These are phyloP conservation scores for Fistulinella prunicolor DNA, from an alignment of 768 basidiomycete species.

Conservation along the genomic window DNA sequence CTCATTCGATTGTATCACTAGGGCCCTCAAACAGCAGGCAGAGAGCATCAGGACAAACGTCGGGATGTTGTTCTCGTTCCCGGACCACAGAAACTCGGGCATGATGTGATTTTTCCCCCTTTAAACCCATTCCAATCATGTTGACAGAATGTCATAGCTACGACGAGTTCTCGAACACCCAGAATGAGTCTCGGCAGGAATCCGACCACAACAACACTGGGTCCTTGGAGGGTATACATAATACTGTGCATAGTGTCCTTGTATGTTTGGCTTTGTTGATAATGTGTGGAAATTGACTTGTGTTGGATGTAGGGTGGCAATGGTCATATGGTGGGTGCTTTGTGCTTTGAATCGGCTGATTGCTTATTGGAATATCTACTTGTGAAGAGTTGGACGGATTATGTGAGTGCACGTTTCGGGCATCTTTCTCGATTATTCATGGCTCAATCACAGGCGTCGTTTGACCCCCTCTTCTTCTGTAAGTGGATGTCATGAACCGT, in stretches of 20 bases:
- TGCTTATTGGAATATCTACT: background rate
- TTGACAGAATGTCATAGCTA: slow-evolving; percentile 17
- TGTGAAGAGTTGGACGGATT: slow-evolving; percentile 21
- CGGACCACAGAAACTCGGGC: slow-evolving; percentile 10
- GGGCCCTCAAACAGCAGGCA: slow-evolving; percentile 17
- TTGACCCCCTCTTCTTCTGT: slow-evolving; percentile 28
- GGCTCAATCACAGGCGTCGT: slow-evolving; percentile 15
- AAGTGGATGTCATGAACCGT: background rate
- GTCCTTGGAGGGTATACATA: slow-evolving; percentile 24
- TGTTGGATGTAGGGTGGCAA: slow-evolving; percentile 20
- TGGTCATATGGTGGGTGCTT: slow-evolving; percentile 24
- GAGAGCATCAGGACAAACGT: slow-evolving; percentile 10
- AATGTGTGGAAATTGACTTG: background rate
- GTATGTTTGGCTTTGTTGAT: slow-evolving; percentile 9
- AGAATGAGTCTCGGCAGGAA: slow-evolving; percentile 16
- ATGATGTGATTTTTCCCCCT: slow-evolving; percentile 6
- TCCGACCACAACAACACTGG: slow-evolving; percentile 9
- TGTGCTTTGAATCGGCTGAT: background rate
- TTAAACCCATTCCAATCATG: background rate
- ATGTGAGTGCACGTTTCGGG: slow-evolving; percentile 12
- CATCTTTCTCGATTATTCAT: background rate
- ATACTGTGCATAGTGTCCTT: slow-evolving; percentile 15
- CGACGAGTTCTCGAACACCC: slow-evolving; percentile 29
- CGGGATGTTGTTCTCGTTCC: slow-evolving; percentile 21
- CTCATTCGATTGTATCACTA: background rate